Evolutionary conservation across 2,329 filamentous ascomycete genomes (phyloP).

Genomic region (Chrysoporthe austroafricana): DNA sequence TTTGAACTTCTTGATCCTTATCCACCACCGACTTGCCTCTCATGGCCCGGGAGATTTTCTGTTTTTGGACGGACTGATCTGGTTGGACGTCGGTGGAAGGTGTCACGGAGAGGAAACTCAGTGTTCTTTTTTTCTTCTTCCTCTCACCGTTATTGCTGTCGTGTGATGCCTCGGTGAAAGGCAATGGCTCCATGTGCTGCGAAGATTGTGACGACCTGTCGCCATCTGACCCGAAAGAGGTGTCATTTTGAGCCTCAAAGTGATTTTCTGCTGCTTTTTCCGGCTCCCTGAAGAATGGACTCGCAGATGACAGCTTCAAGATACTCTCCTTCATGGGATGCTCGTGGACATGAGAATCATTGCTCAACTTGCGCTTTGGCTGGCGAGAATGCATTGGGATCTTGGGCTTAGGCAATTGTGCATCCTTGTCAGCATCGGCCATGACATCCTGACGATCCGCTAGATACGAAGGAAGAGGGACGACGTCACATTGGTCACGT

Average conservation of each 20-base stretch:
- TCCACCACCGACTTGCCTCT: neutral
- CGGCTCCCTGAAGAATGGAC: neutral
- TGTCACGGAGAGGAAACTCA: conserved; percentile 2
- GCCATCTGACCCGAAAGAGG: neutral
- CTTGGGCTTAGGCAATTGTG: neutral
- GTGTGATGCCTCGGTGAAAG: neutral
- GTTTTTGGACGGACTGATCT: neutral
- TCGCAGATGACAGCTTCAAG: conserved; percentile 1
- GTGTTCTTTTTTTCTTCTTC: conserved; percentile 4
- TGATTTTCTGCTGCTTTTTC: neutral
- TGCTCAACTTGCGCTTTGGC: neutral
- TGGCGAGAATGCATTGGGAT: neutral
- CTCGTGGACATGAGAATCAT: neutral
- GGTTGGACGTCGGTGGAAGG: neutral
- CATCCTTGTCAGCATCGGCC: neutral
- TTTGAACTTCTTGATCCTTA: rapidly evolving
- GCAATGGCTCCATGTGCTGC: neutral
- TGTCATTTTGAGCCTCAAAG: neutral
- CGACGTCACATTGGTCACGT: neutral
- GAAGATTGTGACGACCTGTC: neutral
- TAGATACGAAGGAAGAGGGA: neutral
- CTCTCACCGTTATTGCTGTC: neutral
- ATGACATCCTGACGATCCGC: neutral
- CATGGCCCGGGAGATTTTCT: neutral
- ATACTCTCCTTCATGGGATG: conserved; percentile 2